Evolutionary conservation across 345 rosid genomes (phyloP), one percentile per base, ranked within the genome.

Genomic region (Heritiera fomes): DNA sequence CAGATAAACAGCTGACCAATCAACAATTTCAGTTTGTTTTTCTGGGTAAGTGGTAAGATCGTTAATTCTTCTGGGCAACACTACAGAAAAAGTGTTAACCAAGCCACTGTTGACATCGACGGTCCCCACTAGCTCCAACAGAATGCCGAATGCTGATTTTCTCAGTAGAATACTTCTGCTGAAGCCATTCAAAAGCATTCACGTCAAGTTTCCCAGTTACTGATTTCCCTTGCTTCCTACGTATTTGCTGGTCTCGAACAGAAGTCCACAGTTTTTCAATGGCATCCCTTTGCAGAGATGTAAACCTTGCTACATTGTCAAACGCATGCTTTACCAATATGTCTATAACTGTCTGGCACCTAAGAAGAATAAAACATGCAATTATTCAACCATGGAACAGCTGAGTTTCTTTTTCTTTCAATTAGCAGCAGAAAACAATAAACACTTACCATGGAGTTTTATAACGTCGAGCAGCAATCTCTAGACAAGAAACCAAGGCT

Each of bases 331-430:
- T 92, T 62, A 91, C 99, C 88, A 96, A 80, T 83, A 96, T 96
- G 86, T 94, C 99, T 84, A 96, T 92, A 69, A 86, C 95, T 1
- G 97, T 96, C 86, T 96, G 99, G 79, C 99, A 96, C 99, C 98
- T 96, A 86, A 64, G 70, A 86, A 73, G 56, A 66, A 78, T 56
- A 23, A 15, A 17, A 45, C 63, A 45, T 9, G 58, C 18, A 67
- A 38, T 65, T 13, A 49, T 23, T 38, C 8, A 45, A 20, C 50
- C 0, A 28, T 13, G 3, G 23, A 32, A 50, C 50, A 49, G 75
- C 14, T 43, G 47, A 49, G 67, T 10, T 56, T 20, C 23, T 15
- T 43, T 72, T 67, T 23, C 6, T 49, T 20, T 52, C 43, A 63
- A n/a, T 1, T 67, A 71, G 18, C 2, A 68, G 60, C 56, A 66